Conservation (phyloP, 176 grass and related monocot species). For the Chloris gayana region DNA sequence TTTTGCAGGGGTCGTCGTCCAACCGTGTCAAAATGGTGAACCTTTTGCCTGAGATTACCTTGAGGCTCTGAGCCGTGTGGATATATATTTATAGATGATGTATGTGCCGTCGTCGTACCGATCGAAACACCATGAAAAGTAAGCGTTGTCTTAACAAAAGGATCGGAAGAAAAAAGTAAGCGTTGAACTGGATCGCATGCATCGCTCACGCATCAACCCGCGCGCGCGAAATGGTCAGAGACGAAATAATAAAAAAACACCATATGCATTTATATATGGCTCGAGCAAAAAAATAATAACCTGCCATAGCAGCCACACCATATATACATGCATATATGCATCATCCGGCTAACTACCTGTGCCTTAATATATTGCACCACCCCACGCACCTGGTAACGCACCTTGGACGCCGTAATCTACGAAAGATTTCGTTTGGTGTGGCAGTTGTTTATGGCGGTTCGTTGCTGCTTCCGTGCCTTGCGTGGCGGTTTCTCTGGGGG, state of each 20-base stretch:
- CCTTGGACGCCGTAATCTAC: background rate
- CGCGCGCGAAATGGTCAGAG: slow-evolving; percentile 30
- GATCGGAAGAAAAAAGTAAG: too few species aligned
- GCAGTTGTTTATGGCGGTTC: background rate
- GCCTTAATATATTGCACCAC: background rate
- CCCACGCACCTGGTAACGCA: background rate
- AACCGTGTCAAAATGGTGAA: background rate
- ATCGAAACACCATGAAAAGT: background rate
- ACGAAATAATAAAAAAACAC: background rate
- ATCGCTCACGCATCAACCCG: background rate
- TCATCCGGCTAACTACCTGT: background rate
- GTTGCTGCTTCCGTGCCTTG: background rate
- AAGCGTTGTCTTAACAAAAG: background rate
- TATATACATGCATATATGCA: too few species aligned
- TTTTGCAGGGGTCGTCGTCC: background rate
- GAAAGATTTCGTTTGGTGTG: background rate
- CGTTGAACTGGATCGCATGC: background rate
- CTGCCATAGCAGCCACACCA: background rate
- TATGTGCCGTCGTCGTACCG: background rate
- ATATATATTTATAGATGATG: background rate
- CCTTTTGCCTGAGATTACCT: background rate
- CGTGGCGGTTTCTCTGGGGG: background rate
- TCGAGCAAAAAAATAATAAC: too few species aligned
- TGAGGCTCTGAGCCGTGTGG: background rate
- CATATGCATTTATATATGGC: background rate